Evolutionary conservation across 2,329 filamentous ascomycete species (phyloP).

Genomic region (Penicillium sp.): DNA sequence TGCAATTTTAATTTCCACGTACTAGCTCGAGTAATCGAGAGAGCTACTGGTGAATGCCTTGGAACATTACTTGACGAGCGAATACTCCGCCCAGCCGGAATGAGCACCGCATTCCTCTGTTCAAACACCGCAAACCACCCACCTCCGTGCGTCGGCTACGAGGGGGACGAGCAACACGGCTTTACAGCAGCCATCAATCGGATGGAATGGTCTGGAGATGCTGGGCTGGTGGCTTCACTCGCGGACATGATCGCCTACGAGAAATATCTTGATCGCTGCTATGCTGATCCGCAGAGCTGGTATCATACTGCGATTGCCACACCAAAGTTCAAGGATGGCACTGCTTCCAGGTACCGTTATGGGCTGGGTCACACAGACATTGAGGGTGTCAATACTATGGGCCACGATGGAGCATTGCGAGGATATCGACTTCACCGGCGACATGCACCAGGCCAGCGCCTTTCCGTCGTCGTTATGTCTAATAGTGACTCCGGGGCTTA

Average conservation of each 20-base stretch:
- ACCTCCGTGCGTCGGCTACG: slow-evolving; percentile 45
- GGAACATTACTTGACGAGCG: slow-evolving; percentile 38
- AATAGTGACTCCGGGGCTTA: slow-evolving; percentile 40
- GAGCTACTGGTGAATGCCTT: slow-evolving; percentile 37
- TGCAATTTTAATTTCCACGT: slow-evolving; percentile 48
- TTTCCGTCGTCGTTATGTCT: slow-evolving; percentile 44
- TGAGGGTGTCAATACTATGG: slow-evolving; percentile 30
- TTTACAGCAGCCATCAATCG: slow-evolving; percentile 40
- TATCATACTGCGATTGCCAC: slow-evolving; percentile 34
- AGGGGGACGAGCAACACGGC: slow-evolving; percentile 41
- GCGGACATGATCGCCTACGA: slow-evolving; percentile 51
- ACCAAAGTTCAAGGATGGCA: slow-evolving; percentile 37
- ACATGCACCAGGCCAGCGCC: slow-evolving; percentile 35
- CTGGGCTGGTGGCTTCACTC: slow-evolving; percentile 46
- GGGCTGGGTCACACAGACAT: slow-evolving; percentile 35
- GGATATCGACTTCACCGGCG: slow-evolving; percentile 42
- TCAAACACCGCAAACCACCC: slow-evolving; percentile 41
- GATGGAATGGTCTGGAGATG: slow-evolving; percentile 51
- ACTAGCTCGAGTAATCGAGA: slow-evolving; percentile 41
- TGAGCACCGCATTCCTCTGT: slow-evolving; percentile 43
- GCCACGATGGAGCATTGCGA: slow-evolving; percentile 46
- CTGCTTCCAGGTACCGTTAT: slow-evolving; percentile 37
- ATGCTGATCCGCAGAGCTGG: slow-evolving; percentile 33
- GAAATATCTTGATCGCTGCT: slow-evolving; percentile 38
- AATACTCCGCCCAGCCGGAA: slow-evolving; percentile 44